Base-by-base conservation (phyloP, 257 asterid genomes). In the Ligustrum vulgare region DNA sequence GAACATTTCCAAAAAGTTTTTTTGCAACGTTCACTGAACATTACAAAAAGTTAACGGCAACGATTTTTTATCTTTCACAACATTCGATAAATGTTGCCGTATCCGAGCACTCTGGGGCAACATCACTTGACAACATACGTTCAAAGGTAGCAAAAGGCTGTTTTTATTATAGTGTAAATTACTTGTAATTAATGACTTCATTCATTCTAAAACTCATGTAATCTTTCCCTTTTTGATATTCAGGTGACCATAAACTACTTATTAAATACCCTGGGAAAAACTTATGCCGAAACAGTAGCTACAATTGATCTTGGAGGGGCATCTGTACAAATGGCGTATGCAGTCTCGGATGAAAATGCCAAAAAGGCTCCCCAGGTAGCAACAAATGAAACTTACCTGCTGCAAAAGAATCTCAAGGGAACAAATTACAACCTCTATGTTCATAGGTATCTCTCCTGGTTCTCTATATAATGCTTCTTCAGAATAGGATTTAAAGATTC, bases 271-370 rank as follows among this genome's bases (percentile, higher is more conserved):
- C 77, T 91, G 71, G 91, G 93, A 4, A 85, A 84, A 65, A 33
- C 69, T 13, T 84, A 88, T 37, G 36, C 87, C 7, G 16, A 80
- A 22, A 93, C 97, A 0, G 89, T 89, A 5, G 94, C 87, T 3
- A 92, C 89, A 56, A 85, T 92, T 60, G 98, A 92, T 80, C 94
- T 92, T 28, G 98, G 96, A 9, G 96, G 96, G 16, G 93, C 86
- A 28, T 90, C 94, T 0, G 87, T 90, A 7, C 91, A 90, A 66
- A 85, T 90, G 86, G 80, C 91, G 6, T 88, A 87, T 75, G 96
- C 91, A 5, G 18, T 87, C 66, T 78, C 94, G 9, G 80, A 82
- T 0, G 65, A 71, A 56, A 22, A 20, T 45, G 85, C 87, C 33
- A 75, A 51, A 35, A 71, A 80, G 2, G 91, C 91, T 37, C 83